Conservation (phyloP, 306 rosid genomes). For the Cicer arietinum region DNA sequence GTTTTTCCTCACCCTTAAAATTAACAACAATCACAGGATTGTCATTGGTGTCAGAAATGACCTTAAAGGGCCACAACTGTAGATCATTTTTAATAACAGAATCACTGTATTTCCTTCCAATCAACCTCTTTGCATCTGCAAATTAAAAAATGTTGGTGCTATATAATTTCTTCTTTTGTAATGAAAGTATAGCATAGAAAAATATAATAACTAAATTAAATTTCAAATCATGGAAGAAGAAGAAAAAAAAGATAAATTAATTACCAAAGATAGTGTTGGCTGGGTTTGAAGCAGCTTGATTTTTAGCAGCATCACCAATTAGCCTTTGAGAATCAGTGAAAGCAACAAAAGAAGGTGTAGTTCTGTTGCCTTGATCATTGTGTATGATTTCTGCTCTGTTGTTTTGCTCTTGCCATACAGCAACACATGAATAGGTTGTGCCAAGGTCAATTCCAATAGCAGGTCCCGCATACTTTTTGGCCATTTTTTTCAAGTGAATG, state of each 20-base stretch:
- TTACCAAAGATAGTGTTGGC: not conserved
- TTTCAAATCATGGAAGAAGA: not conserved
- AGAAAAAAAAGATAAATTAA: not conserved
- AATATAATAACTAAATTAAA: not conserved
- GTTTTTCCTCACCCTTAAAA: not conserved
- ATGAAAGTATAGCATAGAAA: not conserved
- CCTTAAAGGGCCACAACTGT: slow-evolving; percentile 3
- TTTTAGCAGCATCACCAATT: not conserved
- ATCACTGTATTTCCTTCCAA: slow-evolving; percentile 12
- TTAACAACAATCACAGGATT: not conserved
- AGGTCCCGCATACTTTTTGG: no score
- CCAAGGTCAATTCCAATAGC: not conserved
- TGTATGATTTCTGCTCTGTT: not conserved
- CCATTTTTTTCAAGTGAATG: no score
- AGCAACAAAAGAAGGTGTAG: not conserved
- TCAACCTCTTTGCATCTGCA: slow-evolving; percentile 12
- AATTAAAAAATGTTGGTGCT: not conserved
- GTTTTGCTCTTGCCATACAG: not conserved
- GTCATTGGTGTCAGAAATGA: not conserved
- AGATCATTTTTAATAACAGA: not conserved
- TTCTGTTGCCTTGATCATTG: not conserved
- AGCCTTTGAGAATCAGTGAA: not conserved
- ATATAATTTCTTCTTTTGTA: no score
- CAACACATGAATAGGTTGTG: not conserved
- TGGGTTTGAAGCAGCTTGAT: not conserved